phyloP scores from a whole-genome alignment of 108 stramenopile species.

The Nitzschia putrida region DNA sequence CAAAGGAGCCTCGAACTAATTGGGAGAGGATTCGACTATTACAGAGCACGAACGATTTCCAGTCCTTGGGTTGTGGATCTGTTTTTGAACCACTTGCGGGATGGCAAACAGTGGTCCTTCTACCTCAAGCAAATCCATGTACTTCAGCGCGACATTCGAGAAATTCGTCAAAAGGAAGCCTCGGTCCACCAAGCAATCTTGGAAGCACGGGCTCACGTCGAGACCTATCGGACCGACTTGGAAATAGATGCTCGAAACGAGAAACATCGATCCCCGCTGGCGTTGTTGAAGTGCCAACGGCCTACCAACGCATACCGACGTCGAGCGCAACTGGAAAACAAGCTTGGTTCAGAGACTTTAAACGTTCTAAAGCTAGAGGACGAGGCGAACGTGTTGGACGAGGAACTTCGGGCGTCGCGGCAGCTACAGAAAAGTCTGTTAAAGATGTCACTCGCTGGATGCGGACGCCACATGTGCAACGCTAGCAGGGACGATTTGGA shows the following conservation, averaged over 20 bases:
- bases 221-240: constrained; percentile 4
- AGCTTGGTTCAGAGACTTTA: constrained; percentile 2
- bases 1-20: not conserved
- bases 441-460: not conserved
- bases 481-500: not conserved
- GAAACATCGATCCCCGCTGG: not conserved
- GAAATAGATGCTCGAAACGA: constrained; percentile 2
- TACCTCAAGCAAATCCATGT: constrained; percentile 1
- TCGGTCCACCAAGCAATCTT: not conserved
- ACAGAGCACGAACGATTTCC: not conserved
- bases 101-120: not conserved
- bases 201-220: not conserved
- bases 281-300: constrained; percentile 10
- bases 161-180: not conserved
- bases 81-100: not conserved
- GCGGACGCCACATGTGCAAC: constrained; percentile 7
- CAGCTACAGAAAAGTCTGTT: constrained; percentile 12
- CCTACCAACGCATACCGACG: not conserved
- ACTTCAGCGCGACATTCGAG: constrained; percentile 12
- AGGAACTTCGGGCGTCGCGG: not conserved
- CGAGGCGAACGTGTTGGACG: not conserved
- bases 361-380: constrained; percentile 7
- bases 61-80: not conserved
- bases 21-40: constrained; percentile 21
- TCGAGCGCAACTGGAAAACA: constrained; percentile 16